These are phyloP conservation scores for Sclerotinia subarctica DNA, from an alignment of 2,329 filamentous ascomycete genomes.

Conservation along the genomic window DNA sequence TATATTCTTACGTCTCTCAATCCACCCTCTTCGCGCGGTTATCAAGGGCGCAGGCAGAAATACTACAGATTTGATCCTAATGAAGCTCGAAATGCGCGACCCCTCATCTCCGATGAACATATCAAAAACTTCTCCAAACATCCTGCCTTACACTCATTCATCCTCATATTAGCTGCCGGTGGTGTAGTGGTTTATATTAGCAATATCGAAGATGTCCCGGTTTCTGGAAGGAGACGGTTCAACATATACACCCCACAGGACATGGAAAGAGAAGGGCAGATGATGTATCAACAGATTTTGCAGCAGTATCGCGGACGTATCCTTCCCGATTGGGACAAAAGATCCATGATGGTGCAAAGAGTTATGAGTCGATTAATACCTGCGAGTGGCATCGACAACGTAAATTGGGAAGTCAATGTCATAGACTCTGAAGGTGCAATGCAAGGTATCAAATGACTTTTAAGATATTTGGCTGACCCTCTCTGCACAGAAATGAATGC, in stretches of 20 bases:
- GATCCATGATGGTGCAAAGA: conserved; percentile 54
- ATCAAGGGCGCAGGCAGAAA: conserved; percentile 5
- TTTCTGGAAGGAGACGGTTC: conserved; percentile 70
- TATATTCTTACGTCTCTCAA: not conserved
- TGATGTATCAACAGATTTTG: conserved; percentile 56
- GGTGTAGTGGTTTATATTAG: conserved; percentile 57
- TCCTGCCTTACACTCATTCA: conserved; percentile 41
- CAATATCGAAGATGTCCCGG: conserved; percentile 70
- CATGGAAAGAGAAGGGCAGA: conserved; percentile 52
- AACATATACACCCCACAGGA: conserved; percentile 59
- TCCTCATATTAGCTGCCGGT: conserved; percentile 44
- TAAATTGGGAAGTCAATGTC: conserved; percentile 68
- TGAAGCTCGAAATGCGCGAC: conserved; percentile 34
- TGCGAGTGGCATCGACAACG: conserved; percentile 57
- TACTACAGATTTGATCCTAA: conserved; percentile 28
- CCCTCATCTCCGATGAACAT: conserved; percentile 42
- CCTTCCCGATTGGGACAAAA: conserved; percentile 57
- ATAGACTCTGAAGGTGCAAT: conserved; percentile 58
- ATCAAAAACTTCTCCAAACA: conserved; percentile 39
- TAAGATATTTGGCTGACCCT: not conserved
- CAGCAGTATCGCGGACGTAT: conserved; percentile 50
- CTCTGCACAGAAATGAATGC: conserved; percentile 54
- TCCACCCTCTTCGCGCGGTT: conserved; percentile 15
- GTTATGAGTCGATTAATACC: conserved; percentile 67
- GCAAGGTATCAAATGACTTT: not conserved